phyloP scores from a whole-genome alignment of 2,329 filamentous ascomycete genomes.

The Aureobasidium lini region DNA sequence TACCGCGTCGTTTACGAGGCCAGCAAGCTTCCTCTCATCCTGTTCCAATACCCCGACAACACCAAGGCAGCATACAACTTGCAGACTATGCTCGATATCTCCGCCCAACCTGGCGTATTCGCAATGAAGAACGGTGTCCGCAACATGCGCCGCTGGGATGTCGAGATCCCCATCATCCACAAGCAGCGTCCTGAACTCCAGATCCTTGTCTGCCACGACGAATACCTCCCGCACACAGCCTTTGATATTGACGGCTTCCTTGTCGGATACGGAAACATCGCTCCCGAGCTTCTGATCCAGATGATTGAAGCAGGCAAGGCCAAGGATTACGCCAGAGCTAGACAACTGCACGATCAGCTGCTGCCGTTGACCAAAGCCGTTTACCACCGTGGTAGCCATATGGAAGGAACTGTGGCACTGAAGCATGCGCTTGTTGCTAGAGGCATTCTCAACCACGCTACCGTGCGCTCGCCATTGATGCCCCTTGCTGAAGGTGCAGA shows the following conservation, averaged over 20 bases:
- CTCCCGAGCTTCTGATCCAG: slow-evolving; percentile 43
- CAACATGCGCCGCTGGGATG: slow-evolving; percentile 52
- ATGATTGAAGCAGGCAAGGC: slow-evolving; percentile 46
- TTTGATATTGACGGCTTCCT: slow-evolving; percentile 49
- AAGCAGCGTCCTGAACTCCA: slow-evolving; percentile 42
- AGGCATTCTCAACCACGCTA: slow-evolving; percentile 44
- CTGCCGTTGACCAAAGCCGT: slow-evolving; percentile 47
- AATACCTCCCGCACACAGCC: slow-evolving; percentile 45
- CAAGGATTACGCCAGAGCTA: slow-evolving; percentile 41
- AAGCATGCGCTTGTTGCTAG: slow-evolving; percentile 47
- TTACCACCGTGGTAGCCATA: slow-evolving; percentile 48
- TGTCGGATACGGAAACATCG: slow-evolving; percentile 49
- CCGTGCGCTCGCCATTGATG: slow-evolving; percentile 43
- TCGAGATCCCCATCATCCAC: slow-evolving; percentile 47
- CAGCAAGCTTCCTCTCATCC: slow-evolving; percentile 43
- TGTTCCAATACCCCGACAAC: slow-evolving; percentile 49
- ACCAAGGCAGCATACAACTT: slow-evolving; percentile 48
- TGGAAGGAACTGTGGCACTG: slow-evolving; percentile 43
- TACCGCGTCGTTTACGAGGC: slow-evolving; percentile 46
- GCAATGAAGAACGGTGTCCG: slow-evolving; percentile 52
- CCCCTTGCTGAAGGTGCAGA: slow-evolving; percentile 38
- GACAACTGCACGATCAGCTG: slow-evolving; percentile 44
- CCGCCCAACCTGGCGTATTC: slow-evolving; percentile 45
- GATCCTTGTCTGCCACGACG: slow-evolving; percentile 46
- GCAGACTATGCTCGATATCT: slow-evolving; percentile 46